Percentiles rank a stretch among this genome's conserved stretches.
These are phyloP conservation scores for Hygrocybe coccinea DNA, from an alignment of 768 basidiomycete genomes.

Conservation along the genomic window DNA sequence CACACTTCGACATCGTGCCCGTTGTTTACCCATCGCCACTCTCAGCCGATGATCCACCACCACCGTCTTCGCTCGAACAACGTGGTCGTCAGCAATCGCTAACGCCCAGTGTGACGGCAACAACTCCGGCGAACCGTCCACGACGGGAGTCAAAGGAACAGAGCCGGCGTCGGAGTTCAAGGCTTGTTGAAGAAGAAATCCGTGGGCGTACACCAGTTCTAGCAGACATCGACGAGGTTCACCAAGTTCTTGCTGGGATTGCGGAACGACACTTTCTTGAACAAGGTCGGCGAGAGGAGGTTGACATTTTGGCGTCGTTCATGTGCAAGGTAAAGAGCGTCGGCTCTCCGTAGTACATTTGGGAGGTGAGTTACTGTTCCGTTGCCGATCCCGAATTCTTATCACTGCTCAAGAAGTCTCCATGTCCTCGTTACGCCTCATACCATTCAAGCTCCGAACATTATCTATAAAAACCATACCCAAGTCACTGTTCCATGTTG, in stretches of 20 bases:
- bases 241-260: conserved; percentile 59
- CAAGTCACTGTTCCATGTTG: no score
- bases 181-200: conserved; percentile 63
- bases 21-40: conserved; percentile 66
- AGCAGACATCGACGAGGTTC: conserved; percentile 65
- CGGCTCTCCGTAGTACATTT: conserved; percentile 15
- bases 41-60: conserved; percentile 61
- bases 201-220: conserved; percentile 57
- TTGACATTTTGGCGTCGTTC: conserved; percentile 76
- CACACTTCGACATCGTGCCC: conserved; percentile 69
- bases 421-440: background rate
- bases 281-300: conserved; percentile 61
- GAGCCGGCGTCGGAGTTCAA: conserved; percentile 63
- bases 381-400: no score
- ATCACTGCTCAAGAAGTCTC: background rate
- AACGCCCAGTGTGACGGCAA: conserved; percentile 45
- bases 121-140: conserved; percentile 66
- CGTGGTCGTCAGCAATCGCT: conserved; percentile 42
- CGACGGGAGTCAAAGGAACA: conserved; percentile 63
- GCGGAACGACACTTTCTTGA: conserved; percentile 73
- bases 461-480: no score
- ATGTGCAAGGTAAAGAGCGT: conserved; percentile 71
- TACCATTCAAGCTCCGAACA: no score
- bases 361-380: background rate
- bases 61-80: conserved; percentile 56